Base-by-base conservation (phyloP, 768 basidiomycete genomes). In the Hortiboletus campestris region DNA sequence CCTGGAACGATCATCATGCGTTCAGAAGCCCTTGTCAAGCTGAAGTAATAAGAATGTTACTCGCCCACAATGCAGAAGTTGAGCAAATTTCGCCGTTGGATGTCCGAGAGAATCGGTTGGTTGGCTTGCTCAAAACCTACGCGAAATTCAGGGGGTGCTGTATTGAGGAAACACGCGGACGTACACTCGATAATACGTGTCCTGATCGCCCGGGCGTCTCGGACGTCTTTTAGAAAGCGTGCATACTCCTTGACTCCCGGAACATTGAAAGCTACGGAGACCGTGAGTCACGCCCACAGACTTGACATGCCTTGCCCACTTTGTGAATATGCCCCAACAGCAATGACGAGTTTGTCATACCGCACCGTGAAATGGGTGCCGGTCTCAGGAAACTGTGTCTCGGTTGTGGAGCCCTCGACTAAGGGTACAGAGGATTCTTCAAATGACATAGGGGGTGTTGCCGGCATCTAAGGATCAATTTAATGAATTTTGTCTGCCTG, bases 11-110 rank as follows among this genome's bases (percentile, higher is more conserved):
- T 22, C 19, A 19, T 55, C 22, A 52, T 36, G 39, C 52, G 54
- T 51, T 57, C 16, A 59, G 40, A 55, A 53, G 34, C 17, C 19
- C 32, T 28, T 51, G 17, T 40, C 52, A 46, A 49, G 28, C 7
- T 13, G 43, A 29, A 49, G 28, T n/a, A 34, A 55, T 19, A n/a
- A 36, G 17, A 59, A 47, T n/a, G 6, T 2, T 38, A 70, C 82
- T 63, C 72, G 73, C 93, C 94, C 45, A 94, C 91, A 46, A 95
- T 83, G 57, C 90, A 92, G 65, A 95, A 95, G 58, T 91, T 86
- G 22, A 95, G 80, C 13, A 95, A 72, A 56, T 86, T 84, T 51
- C 84, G 76, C 46, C 89, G 82, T 60, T 95, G 84, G 38, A 81
- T 73, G 54, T 92, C 91, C 1, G 88, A 83, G 14, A 91, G 73